A percentile compares a stretch with the other conserved stretches of the same genome.
Evolutionary conservation across 2,329 filamentous ascomycete genomes (phyloP).

Genomic region (Cladosporium sp.): DNA sequence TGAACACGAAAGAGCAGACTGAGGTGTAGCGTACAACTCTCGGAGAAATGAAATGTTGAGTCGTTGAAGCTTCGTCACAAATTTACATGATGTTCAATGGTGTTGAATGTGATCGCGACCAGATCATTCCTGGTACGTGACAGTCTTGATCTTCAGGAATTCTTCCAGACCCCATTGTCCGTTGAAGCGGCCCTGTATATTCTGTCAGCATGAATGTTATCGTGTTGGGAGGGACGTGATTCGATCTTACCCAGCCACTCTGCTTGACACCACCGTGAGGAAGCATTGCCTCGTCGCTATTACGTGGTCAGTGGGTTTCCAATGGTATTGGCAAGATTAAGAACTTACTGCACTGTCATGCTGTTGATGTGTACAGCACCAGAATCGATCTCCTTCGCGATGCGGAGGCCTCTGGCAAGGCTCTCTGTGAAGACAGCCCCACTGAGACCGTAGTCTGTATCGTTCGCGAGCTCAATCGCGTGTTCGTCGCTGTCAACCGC

Average conservation of each 20-base stretch:
- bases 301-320: neutral
- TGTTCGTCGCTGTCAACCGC: slow-evolving; percentile 69
- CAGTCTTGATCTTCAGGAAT: slow-evolving; percentile 44
- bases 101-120: neutral
- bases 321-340: neutral
- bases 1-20: neutral
- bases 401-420: slow-evolving; percentile 50
- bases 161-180: slow-evolving; percentile 50
- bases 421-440: slow-evolving; percentile 73
- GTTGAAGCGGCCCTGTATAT: slow-evolving; percentile 46
- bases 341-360: slow-evolving; percentile 49
- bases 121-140: slow-evolving; percentile 34
- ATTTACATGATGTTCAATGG: neutral
- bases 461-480: slow-evolving; percentile 73
- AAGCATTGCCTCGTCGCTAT: slow-evolving; percentile 47
- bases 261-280: slow-evolving; percentile 55
- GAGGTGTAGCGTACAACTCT: neutral
- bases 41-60: neutral
- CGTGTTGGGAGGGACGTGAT: neutral
- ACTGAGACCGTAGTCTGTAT: slow-evolving; percentile 76
- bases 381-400: slow-evolving; percentile 56
- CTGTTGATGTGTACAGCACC: slow-evolving; percentile 60
- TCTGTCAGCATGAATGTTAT: neutral
- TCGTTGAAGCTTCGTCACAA: neutral
- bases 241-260: slow-evolving; percentile 45